A percentile compares a stretch with the other conserved stretches of the same genome.
phyloP scores from a whole-genome alignment of 179 eudicot species.

The Camellia oleifera region DNA sequence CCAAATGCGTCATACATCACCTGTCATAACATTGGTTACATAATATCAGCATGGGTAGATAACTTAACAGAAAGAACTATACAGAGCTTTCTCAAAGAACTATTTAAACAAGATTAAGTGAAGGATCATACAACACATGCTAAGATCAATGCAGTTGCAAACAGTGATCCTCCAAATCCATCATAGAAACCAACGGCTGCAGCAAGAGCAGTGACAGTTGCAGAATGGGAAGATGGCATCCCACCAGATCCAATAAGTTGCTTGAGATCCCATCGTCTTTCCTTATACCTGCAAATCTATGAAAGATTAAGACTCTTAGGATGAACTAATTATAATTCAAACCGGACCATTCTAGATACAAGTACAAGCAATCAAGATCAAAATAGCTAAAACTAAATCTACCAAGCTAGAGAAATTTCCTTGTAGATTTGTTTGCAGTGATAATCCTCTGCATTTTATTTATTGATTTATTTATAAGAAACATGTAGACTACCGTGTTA shows the following conservation, averaged over 20 bases:
- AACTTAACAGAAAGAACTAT: not conserved
- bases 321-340: not conserved
- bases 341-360: not conserved
- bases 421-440: not conserved
- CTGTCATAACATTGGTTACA: constrained; percentile 29
- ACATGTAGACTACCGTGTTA: not conserved
- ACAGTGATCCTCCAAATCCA: constrained; percentile 71
- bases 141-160: constrained; percentile 70
- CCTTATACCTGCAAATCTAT: constrained; percentile 75
- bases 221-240: constrained; percentile 98
- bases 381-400: constrained; percentile 4
- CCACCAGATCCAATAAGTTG: constrained; percentile 91
- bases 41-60: not conserved
- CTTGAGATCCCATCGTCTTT: constrained; percentile 77
- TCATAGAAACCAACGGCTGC: constrained; percentile 72
- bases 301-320: constrained; percentile 23
- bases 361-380: not conserved
- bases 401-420: constrained; percentile 10
- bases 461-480: not conserved
- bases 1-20: constrained; percentile 63
- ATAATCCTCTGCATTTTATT: not conserved
- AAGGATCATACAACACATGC: constrained; percentile 78
- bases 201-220: constrained; percentile 92
- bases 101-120: constrained; percentile 3
- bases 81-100: not conserved